Percentiles rank a stretch among this genome's conserved stretches.
These are phyloP conservation scores for Exophiala oligosperma DNA, from an alignment of 2,329 filamentous ascomycete species.

Conservation along the genomic window DNA sequence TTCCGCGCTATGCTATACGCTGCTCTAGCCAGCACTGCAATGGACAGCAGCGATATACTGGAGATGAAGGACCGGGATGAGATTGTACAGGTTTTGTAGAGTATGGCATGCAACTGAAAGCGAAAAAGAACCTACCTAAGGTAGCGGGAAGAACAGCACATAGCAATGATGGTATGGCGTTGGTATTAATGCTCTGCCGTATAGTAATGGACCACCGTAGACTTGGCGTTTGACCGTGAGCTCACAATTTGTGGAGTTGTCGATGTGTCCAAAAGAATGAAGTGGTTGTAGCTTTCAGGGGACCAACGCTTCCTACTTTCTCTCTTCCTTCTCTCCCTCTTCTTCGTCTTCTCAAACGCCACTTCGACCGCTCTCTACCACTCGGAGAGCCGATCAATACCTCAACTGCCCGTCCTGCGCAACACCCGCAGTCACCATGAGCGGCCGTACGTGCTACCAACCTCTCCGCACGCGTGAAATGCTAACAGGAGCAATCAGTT, in stretches of 20 bases:
- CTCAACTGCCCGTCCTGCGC: conserved; percentile 1
- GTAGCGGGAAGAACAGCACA: too few species aligned
- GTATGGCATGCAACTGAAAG: too few species aligned
- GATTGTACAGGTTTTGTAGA: neutral
- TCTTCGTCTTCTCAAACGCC: neutral
- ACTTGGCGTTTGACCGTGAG: neutral
- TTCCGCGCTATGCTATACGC: neutral
- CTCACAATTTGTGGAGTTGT: neutral
- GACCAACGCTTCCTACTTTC: neutral
- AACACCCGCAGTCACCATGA: conserved; percentile 20
- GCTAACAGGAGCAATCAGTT: conserved; percentile 56
- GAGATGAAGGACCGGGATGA: neutral
- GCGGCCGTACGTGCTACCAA: conserved; percentile 20
- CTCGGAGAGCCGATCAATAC: neutral
- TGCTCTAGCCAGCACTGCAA: neutral
- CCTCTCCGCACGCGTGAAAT: conserved; percentile 17
- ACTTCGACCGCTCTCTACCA: neutral
- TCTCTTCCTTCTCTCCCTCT: neutral
- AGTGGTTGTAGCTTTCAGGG: neutral
- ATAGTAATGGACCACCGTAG: too few species aligned
- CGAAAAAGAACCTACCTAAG: too few species aligned
- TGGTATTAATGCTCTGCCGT: too few species aligned
- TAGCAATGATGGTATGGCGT: too few species aligned
- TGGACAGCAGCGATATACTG: neutral
- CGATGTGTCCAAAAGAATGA: neutral